A percentile compares a stretch with the other conserved stretches of the same genome.
Conservation (phyloP, 2,329 filamentous ascomycete genomes). For the Aspergillus sojae region DNA sequence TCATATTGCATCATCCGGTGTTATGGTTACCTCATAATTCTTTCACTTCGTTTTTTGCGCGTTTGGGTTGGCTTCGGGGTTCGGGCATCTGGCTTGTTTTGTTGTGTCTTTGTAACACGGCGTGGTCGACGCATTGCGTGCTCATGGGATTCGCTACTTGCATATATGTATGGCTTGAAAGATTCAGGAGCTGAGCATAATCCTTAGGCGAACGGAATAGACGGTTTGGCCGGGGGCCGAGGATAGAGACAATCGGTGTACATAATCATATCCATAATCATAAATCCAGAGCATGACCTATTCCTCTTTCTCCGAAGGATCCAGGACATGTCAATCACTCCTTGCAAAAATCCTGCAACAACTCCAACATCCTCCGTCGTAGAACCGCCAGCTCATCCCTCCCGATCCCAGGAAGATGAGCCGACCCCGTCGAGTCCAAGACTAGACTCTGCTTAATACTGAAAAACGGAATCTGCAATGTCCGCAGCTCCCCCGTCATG, state of each 20-base stretch:
- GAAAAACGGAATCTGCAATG: conserved; percentile 64
- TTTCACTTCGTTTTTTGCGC: conserved; percentile 2
- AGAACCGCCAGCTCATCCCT: conserved; percentile 32
- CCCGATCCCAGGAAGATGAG: background rate
- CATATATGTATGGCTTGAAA: background rate
- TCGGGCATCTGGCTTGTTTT: conserved; percentile 1
- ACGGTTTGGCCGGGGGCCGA: conserved; percentile 13
- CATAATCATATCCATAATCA: conserved; percentile 23
- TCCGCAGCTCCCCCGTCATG: conserved; percentile 58
- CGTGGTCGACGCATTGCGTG: conserved; percentile 12
- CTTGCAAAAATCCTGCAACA: conserved; percentile 55
- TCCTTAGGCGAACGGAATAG: conserved; percentile 23
- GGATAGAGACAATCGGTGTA: conserved; percentile 24
- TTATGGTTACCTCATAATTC: conserved; percentile 8
- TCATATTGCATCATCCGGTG: conserved; percentile 22
- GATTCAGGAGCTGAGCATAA: conserved; percentile 12
- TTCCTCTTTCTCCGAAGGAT: background rate
- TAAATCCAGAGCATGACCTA: background rate
- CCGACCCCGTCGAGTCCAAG: background rate
- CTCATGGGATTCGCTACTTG: conserved; percentile 6
- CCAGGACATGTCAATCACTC: conserved; percentile 27
- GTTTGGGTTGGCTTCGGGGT: conserved; percentile 3
- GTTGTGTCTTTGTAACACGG: conserved; percentile 4
- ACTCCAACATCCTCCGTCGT: conserved; percentile 52
- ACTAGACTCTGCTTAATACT: conserved; percentile 47